Evolutionary conservation across 23 red algal genomes (phyloP).

Genomic region (Gracilaria domingensis): DNA sequence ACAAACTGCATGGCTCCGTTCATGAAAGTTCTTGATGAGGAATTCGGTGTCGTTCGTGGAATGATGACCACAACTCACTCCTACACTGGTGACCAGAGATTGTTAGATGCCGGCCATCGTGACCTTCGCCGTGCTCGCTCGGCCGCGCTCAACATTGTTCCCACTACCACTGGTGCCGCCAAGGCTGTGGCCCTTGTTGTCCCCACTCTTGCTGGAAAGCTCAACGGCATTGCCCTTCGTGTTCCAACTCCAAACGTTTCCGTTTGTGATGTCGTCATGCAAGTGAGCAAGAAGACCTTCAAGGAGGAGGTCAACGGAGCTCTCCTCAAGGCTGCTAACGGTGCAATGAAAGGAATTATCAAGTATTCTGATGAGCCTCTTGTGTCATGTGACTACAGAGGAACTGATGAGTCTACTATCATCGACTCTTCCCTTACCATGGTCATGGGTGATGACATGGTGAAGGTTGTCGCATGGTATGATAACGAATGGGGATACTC

Average conservation of each 20-base stretch:
- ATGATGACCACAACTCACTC: constrained; percentile 99
- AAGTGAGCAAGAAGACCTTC: constrained; percentile 93
- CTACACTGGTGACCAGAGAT: constrained; percentile 92
- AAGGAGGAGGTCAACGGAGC: constrained; percentile 99
- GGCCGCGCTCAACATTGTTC: constrained; percentile 94
- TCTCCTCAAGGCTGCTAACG: constrained; percentile 88
- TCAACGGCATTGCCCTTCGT: constrained; percentile 97
- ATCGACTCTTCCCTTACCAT: constrained; percentile 96
- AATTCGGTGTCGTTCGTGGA: constrained; percentile 94
- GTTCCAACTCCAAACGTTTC: constrained; percentile 96
- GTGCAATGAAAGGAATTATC: constrained; percentile 95
- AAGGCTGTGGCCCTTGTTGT: constrained; percentile 94
- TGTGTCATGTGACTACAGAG: constrained; percentile 92
- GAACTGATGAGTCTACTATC: constrained; percentile 84
- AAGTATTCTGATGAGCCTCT: constrained; percentile 95
- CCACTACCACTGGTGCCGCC: constrained; percentile 97
- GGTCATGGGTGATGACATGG: constrained; percentile 96
- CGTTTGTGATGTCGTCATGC: constrained; percentile 92
- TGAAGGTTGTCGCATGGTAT: constrained; percentile 99
- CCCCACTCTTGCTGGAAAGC: constrained; percentile 90
- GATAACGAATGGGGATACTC: constrained; percentile 98
- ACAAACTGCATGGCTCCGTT: constrained; percentile 99
- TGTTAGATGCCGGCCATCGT: constrained; percentile 95
- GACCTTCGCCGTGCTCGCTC: constrained; percentile 97
- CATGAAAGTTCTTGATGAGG: constrained; percentile 93